phyloP scores from a whole-genome alignment of 331 rosid genomes.

The Stylosanthes scabra region DNA sequence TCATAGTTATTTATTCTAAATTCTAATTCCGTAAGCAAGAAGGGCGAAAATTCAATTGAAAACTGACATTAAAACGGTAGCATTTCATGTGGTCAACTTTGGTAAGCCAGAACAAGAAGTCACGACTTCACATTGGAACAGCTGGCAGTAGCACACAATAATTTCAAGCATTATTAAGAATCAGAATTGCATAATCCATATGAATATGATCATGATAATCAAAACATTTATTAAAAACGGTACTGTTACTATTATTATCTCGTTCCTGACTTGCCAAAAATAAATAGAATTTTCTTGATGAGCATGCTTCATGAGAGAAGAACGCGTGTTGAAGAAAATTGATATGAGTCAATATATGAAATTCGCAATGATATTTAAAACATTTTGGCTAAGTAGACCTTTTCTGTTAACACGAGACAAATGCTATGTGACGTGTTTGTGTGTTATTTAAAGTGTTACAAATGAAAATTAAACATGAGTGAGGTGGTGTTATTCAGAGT shows the following conservation, averaged over 20 bases:
- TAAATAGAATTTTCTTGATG: conserved; percentile 11
- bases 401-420: conserved; percentile 33
- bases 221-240: not conserved
- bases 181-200: not conserved
- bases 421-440: conserved; percentile 16
- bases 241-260: not conserved
- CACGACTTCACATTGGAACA: conserved; percentile 30
- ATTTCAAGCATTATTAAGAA: not conserved
- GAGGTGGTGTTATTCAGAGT: conserved; percentile 5
- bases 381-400: conserved; percentile 18
- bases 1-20: not conserved
- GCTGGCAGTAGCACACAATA: conserved; percentile 40
- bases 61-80: conserved; percentile 35
- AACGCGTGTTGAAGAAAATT: conserved; percentile 21
- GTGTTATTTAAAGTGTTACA: not conserved
- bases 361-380: conserved; percentile 36
- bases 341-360: conserved; percentile 5
- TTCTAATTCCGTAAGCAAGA: conserved; percentile 25
- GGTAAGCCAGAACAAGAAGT: conserved; percentile 21
- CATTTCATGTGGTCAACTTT: conserved; percentile 35
- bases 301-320: conserved; percentile 3
- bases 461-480: conserved; percentile 8
- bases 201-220: not conserved
- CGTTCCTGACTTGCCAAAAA: not conserved
- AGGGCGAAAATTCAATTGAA: conserved; percentile 17